Evolutionary conservation across 2,329 filamentous ascomycete species (phyloP).

Genomic region (Pestalotiopsis sp.): DNA sequence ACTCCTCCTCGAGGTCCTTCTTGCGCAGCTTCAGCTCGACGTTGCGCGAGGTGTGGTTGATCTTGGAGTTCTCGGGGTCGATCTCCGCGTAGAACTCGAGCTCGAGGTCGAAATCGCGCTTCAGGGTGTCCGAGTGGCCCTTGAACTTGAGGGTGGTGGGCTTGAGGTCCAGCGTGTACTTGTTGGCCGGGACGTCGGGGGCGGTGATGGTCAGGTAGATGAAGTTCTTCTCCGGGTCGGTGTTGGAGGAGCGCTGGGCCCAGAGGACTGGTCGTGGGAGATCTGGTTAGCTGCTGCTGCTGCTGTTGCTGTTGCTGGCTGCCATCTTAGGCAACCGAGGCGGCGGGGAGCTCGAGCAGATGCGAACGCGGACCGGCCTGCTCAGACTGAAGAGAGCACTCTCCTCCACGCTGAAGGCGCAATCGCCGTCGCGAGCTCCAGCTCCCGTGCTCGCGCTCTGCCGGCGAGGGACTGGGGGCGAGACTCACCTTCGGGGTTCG

Average conservation of each 20-base stretch:
- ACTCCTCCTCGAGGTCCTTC: conserved; percentile 94
- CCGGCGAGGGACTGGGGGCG: background rate
- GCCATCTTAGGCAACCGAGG: background rate
- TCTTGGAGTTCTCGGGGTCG: conserved; percentile 80
- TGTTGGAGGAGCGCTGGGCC: conserved; percentile 90
- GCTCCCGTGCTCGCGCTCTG: background rate
- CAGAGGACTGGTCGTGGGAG: conserved; percentile 72
- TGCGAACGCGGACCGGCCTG: background rate
- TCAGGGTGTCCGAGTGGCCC: conserved; percentile 81
- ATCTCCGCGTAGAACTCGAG: conserved; percentile 92
- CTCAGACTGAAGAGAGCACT: background rate
- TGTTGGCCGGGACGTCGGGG: conserved; percentile 76
- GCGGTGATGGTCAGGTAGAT: conserved; percentile 91
- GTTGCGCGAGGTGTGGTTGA: conserved; percentile 85
- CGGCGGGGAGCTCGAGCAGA: background rate
- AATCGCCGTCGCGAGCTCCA: background rate
- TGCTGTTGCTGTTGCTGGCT: no score
- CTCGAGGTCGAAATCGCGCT: conserved; percentile 82
- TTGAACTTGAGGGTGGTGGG: conserved; percentile 77
- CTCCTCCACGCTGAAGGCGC: background rate
- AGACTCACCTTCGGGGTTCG: conserved; percentile 17
- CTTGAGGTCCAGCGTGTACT: conserved; percentile 83
- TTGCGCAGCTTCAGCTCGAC: conserved; percentile 92
- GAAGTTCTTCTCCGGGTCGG: conserved; percentile 86
- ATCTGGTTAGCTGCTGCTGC: background rate